Evolutionary conservation across 2,329 filamentous ascomycete species (phyloP), one percentile per base, ranked within the genome.

Genomic region (Triangularia verruculosa): DNA sequence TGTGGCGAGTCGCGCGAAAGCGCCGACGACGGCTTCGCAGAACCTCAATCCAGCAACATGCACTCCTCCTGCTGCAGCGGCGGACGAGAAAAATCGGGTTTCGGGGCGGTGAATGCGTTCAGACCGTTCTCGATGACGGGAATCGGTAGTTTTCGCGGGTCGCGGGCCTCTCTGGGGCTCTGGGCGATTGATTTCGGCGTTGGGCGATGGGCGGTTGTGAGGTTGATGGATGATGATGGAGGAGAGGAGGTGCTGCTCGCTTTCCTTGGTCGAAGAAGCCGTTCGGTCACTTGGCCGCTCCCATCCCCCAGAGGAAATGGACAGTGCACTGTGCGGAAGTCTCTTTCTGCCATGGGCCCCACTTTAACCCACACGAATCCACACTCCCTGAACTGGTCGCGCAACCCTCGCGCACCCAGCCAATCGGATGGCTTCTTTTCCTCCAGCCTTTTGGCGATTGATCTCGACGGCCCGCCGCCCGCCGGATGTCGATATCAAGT

Each of bases 1-100:
- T 64, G 65, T 64, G 62, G 66, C 65, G 64, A 69, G 64, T 67
- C 68, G 70, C 68, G 68, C 69, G 66, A 69, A 65, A 66, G 62
- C 66, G 69, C 67, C 64, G 65, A 68, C 65, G 62, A 58, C 63
- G 66, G 64, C 61, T 66, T 66, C 67, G 67, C 65, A 65, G 64
- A 67, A 60, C 62, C 67, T 64, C 66, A 64, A 62, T 63, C 66
- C 64, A 61, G 65, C 67, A 64, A 66, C 66, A 63, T 66, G 51
- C 62, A 64, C 64, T 69, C 69, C 66, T 67, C 63, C 66, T 64
- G 64, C 69, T 22, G 64, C 39, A 47, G 62, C 61, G 61, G 64
- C 63, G 65, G 54, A 52, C 64, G 63, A 62, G 47, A 52, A 64
- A 66, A 65, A 66, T 61, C 63, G 60, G 55, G 61, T 68, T 58